phyloP scores from a whole-genome alignment of 1,284 basidiomycete genomes.

The Earliella scabrosa region DNA sequence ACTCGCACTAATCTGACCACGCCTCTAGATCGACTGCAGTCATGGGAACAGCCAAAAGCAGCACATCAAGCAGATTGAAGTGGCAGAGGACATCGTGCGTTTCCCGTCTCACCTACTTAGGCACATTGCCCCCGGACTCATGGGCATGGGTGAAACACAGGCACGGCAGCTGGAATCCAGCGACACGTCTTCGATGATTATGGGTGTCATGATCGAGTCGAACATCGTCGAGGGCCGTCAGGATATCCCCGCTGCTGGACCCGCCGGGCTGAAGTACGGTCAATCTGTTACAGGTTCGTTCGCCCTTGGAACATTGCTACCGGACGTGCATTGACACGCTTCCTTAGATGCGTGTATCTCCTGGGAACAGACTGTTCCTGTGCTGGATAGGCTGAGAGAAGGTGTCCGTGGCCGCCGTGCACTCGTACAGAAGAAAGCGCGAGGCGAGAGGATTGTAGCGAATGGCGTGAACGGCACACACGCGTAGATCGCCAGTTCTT shows the following conservation, averaged over 20 bases:
- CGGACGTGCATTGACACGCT: conserved; percentile 1
- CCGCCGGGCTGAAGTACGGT: conserved; percentile 82
- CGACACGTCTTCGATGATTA: conserved; percentile 79
- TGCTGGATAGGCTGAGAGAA: conserved; percentile 80
- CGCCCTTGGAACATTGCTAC: neutral
- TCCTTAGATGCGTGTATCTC: conserved; percentile 81
- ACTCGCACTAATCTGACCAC: neutral
- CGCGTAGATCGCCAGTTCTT: neutral
- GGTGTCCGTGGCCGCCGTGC: conserved; percentile 80
- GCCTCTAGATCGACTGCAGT: conserved; percentile 86
- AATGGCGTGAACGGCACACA: conserved; percentile 15
- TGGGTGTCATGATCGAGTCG: conserved; percentile 98
- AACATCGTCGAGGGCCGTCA: conserved; percentile 92
- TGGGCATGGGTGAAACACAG: too few relatives aligned
- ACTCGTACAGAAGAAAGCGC: conserved; percentile 43
- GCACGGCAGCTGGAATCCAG: conserved; percentile 71
- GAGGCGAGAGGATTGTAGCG: conserved; percentile 24
- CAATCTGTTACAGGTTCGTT: conserved; percentile 73
- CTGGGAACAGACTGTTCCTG: conserved; percentile 85
- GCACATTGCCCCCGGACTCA: too few relatives aligned
- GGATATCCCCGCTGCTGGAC: conserved; percentile 81
- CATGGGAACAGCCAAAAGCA: conserved; percentile 94
- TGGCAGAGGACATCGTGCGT: conserved; percentile 83
- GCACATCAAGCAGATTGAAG: conserved; percentile 82
- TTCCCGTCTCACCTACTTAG: neutral